Conservation (phyloP, 139 green algal species). For the Chlorella sp. region DNA sequence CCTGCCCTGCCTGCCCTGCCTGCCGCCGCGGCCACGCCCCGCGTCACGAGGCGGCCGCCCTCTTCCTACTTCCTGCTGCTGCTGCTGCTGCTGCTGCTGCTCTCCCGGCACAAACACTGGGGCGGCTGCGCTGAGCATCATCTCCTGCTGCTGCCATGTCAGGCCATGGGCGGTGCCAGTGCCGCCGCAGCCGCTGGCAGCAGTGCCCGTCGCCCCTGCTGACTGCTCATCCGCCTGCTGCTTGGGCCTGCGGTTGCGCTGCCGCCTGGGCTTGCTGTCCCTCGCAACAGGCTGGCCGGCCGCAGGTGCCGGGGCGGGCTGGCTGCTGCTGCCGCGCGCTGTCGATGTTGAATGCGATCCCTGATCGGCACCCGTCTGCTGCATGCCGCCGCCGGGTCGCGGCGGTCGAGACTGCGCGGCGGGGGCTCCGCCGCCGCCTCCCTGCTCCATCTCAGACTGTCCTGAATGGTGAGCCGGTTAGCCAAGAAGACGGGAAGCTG, state of each 20-base stretch:
- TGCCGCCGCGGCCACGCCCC: not conserved
- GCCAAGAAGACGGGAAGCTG: too few relatives aligned
- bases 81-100: slow-evolving; percentile 9
- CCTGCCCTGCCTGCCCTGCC: not conserved
- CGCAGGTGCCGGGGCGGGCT: not conserved
- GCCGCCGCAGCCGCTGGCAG: not conserved
- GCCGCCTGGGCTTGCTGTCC: not conserved
- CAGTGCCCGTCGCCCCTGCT: not conserved
- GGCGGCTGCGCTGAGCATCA: not conserved
- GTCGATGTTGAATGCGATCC: not conserved
- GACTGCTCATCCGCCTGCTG: not conserved
- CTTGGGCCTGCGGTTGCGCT: not conserved
- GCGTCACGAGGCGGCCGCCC: not conserved
- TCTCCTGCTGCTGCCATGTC: slow-evolving; percentile 27
- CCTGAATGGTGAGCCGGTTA: too few relatives aligned
- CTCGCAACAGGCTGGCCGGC: not conserved
- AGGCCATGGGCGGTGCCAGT: not conserved
- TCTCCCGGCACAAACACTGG: not conserved
- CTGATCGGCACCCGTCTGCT: not conserved
- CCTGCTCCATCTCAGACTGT: not conserved
- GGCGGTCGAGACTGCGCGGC: not conserved
- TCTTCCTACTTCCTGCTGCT: not conserved
- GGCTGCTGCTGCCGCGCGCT: not conserved
- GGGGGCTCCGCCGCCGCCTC: not conserved
- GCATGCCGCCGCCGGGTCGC: not conserved